phyloP scores from a whole-genome alignment of 2,329 filamentous ascomycete species.

The Botryotinia calthae region DNA sequence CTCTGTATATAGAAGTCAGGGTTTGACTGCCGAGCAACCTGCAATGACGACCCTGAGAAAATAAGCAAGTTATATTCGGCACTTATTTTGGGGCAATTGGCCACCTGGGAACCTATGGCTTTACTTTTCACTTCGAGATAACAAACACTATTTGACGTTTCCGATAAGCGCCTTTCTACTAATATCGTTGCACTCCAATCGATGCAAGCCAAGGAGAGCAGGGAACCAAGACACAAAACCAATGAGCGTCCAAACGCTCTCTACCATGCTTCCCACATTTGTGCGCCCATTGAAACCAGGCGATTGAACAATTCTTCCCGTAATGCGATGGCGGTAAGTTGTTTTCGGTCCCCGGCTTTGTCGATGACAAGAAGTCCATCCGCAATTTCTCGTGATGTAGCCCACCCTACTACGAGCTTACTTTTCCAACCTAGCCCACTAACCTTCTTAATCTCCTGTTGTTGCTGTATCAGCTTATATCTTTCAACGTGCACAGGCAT shows the following conservation, averaged over 20 bases:
- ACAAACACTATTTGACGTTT: not conserved
- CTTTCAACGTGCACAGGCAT: not conserved
- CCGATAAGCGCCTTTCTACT: not conserved
- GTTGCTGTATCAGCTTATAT: not conserved
- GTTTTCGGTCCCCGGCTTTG: conserved; percentile 51
- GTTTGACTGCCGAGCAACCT: not conserved
- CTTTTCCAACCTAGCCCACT: conserved; percentile 83
- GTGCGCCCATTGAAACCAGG: conserved; percentile 69
- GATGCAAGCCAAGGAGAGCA: not conserved
- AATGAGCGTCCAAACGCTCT: not conserved
- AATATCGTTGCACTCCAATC: not conserved
- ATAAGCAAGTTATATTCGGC: not conserved
- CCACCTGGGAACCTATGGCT: not conserved
- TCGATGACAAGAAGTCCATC: conserved; percentile 57
- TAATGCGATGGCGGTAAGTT: conserved; percentile 68
- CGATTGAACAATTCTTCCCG: conserved; percentile 81
- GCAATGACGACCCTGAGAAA: not conserved
- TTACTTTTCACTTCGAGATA: not conserved
- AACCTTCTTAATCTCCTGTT: conserved; percentile 68
- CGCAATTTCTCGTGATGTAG: conserved; percentile 67
- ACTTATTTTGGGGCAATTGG: too few relatives aligned
- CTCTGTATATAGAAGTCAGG: not conserved
- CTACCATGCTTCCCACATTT: conserved; percentile 81
- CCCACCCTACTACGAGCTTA: conserved; percentile 79
- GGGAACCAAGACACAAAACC: not conserved